Base-by-base conservation (phyloP, 257 asterid species). In the Scutellaria barbata region DNA sequence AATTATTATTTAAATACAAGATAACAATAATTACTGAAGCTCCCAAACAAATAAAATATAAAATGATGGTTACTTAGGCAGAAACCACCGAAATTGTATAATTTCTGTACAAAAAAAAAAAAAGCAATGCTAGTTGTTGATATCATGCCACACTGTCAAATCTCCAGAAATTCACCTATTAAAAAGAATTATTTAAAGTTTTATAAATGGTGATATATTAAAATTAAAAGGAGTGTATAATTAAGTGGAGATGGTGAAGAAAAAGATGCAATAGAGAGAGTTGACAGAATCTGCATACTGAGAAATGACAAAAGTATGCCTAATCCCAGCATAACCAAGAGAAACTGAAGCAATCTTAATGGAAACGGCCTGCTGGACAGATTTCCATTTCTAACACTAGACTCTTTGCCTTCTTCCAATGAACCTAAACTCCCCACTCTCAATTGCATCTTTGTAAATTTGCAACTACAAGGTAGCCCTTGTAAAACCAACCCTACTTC, bases 341-440 rank as follows among this genome's bases (percentile, higher is more conserved):
- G 75, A 73, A 83, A 76, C 83, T 91, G 88, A 65, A 94, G 96
- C 51, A 91, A 59, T 73, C 89, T 77, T 64, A 89, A 61, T 17
- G 97, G 89, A 39, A 88, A 81, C 62, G 90, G 88, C 84, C 87
- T 83, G 79, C 46, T 63, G 5, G 81, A 48, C 73, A 79, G 96
- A 71, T 50, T 72, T 69, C 57, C 41, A 61, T 70, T 51, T 83
- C 80, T 86, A 43, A 46, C 64, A 46, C 54, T 55, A 53, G 83
- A 54, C 37, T 83, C 88, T 72, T 84, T 93, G 53, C 87, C 89
- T 74, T 90, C 97, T 74, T 90, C 97, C 64, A 91, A 58, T 51
- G 88, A 75, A 65, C 82, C 82, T 51, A 73, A 82, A 75, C 95
- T 93, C 77, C 86, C 91, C 33, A 76, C 85, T 79, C 88, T 83